These are phyloP conservation scores for Leersia perrieri DNA, from an alignment of 176 grass and related monocot genomes.

Conservation along the genomic window DNA sequence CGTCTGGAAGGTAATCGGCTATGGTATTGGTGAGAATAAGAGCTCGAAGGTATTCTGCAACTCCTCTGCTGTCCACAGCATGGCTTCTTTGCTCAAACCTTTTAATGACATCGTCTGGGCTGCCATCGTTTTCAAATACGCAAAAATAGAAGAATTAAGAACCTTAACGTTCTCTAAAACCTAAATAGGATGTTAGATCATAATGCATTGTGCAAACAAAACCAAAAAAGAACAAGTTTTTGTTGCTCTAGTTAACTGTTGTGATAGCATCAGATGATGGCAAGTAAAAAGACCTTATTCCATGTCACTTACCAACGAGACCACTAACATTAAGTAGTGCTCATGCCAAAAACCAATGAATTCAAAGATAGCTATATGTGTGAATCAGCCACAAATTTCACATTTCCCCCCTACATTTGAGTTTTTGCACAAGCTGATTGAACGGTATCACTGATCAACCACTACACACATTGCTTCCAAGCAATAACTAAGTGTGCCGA, in stretches of 20 bases:
- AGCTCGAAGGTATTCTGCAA: slow-evolving; percentile 90
- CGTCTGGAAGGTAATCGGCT: slow-evolving; percentile 87
- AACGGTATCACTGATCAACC: not conserved
- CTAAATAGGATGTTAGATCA: not conserved
- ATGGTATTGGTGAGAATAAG: slow-evolving; percentile 85
- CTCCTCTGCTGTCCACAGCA: slow-evolving; percentile 83
- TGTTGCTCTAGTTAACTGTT: not conserved
- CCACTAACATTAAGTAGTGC: not conserved
- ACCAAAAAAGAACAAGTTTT: not conserved
- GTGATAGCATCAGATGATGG: slow-evolving; percentile 8
- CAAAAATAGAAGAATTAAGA: slow-evolving; percentile 6
- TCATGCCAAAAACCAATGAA: not conserved
- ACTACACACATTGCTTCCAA: not conserved
- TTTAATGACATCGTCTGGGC: slow-evolving; percentile 84
- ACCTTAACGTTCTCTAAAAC: slow-evolving; percentile 17
- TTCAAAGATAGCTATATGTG: not conserved
- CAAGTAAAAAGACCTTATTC: slow-evolving; percentile 1
- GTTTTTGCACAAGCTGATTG: not conserved
- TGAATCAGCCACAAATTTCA: not conserved
- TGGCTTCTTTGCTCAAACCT: slow-evolving; percentile 93
- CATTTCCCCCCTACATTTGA: not conserved
- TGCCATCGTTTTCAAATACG: slow-evolving; percentile 40
- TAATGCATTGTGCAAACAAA: not conserved
- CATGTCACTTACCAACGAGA: not conserved
- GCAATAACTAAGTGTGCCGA: not conserved